phyloP scores from a whole-genome alignment of 2,329 filamentous ascomycete species.

The Colletotrichum endophyticum region DNA sequence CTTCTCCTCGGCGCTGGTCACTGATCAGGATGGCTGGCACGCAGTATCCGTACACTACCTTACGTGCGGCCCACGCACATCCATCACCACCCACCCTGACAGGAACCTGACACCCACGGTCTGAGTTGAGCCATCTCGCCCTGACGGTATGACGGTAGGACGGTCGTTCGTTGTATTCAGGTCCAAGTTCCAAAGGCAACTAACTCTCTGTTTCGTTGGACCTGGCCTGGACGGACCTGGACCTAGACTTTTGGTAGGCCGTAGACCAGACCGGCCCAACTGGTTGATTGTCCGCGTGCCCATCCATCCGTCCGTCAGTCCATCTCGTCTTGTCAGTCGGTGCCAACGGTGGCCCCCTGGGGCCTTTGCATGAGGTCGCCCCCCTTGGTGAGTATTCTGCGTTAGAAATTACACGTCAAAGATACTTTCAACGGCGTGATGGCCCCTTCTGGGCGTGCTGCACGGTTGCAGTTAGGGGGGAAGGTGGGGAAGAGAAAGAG shows the following conservation, averaged over 20 bases:
- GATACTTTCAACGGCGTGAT: constrained; percentile 19
- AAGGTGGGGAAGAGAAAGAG: neutral
- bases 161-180: neutral
- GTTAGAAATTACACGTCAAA: constrained; percentile 11
- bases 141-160: neutral
- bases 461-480: constrained; percentile 11
- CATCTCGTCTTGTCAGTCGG: neutral
- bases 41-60: neutral
- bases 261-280: neutral
- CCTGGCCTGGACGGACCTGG: neutral
- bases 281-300: neutral
- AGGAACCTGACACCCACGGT: constrained; percentile 9
- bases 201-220: neutral
- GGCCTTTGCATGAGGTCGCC: neutral
- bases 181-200: neutral
- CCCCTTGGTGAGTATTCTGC: neutral
- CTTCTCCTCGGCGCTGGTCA: neutral
- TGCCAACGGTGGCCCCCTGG: neutral
- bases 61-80: neutral
- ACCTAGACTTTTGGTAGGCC: neutral
- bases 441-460: constrained; percentile 9
- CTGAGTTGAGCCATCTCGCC: neutral
- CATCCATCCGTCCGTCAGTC: neutral
- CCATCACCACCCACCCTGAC: constrained; percentile 6
- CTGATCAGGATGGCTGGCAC: neutral